A percentile compares a stretch with the other conserved stretches of the same genome.
phyloP scores from a whole-genome alignment of 108 stramenopile genomes.

The Aureococcus anophagefferens region DNA sequence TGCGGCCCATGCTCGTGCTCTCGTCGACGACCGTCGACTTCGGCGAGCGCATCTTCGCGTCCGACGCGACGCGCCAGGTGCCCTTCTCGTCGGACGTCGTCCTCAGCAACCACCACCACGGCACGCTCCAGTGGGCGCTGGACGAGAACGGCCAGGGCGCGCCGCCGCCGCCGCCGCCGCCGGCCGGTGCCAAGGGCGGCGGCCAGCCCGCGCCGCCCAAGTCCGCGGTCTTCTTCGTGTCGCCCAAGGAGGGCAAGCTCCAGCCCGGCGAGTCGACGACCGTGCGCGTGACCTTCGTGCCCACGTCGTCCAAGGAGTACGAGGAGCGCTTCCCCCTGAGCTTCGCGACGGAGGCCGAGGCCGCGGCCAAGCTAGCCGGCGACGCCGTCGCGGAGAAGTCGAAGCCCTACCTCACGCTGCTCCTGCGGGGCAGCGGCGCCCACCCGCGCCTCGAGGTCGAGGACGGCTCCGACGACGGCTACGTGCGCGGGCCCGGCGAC shows the following conservation, averaged over 20 bases:
- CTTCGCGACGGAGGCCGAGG: neutral
- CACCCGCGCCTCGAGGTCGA: slow-evolving; percentile 41
- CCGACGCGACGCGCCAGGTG: slow-evolving; percentile 28
- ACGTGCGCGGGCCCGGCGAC: neutral
- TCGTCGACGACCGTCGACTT: slow-evolving; percentile 22
- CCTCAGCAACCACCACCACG: slow-evolving; percentile 32
- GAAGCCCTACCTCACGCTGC: slow-evolving; percentile 25
- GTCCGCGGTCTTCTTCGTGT: slow-evolving; percentile 30
- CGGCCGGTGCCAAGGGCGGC: slow-evolving; percentile 1
- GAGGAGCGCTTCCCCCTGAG: neutral
- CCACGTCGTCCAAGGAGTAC: slow-evolving; percentile 17
- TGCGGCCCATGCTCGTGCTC: slow-evolving; percentile 28
- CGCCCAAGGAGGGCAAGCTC: slow-evolving; percentile 34
- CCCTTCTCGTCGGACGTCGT: slow-evolving; percentile 32
- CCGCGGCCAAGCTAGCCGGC: no score
- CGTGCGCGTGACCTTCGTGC: slow-evolving; percentile 33
- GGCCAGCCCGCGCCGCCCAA: neutral
- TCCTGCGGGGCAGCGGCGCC: slow-evolving; percentile 33
- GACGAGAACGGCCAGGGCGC: slow-evolving; percentile 8
- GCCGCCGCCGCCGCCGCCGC: neutral
- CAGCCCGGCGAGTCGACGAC: slow-evolving; percentile 33
- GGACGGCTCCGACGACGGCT: no score
- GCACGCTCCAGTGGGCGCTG: slow-evolving; percentile 22
- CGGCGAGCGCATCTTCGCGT: slow-evolving; percentile 30
- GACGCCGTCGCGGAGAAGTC: no score